phyloP scores from a whole-genome alignment of 352 stramenopile species.

The Plasmopara muralis region DNA sequence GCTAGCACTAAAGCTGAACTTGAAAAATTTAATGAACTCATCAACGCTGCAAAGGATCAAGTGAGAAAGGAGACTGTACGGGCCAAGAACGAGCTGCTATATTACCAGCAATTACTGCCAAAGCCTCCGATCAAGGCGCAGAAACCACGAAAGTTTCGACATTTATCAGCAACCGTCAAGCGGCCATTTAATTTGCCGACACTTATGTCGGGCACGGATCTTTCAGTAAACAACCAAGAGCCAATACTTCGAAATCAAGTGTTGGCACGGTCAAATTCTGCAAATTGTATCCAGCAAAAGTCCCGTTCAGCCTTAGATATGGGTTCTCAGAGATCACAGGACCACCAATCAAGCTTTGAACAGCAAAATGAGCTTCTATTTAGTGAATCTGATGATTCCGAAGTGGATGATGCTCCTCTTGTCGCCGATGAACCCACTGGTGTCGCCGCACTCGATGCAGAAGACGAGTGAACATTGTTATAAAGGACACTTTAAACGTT shows the following conservation, averaged over 20 bases:
- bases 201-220: not conserved
- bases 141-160: conserved; percentile 6
- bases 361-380: not conserved
- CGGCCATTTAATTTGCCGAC: conserved; percentile 9
- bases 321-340: conserved; percentile 1
- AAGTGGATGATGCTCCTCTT: conserved; percentile 45
- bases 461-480: conserved; percentile 5
- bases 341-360: not conserved
- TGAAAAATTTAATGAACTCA: conserved; percentile 48
- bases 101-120: conserved; percentile 46
- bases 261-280: not conserved
- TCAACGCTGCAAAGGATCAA: conserved; percentile 33
- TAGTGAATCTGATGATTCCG: conserved; percentile 59
- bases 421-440: conserved; percentile 36
- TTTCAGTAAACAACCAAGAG: conserved; percentile 16
- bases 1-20: conserved; percentile 34
- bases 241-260: not conserved
- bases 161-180: conserved; percentile 9
- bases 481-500: not conserved
- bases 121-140: conserved; percentile 1
- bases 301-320: conserved; percentile 1
- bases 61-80: conserved; percentile 27
- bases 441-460: conserved; percentile 19
- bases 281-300: conserved; percentile 5
- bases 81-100: conserved; percentile 48